phyloP scores from a whole-genome alignment of 2,329 filamentous ascomycete species.

The Aspergillus ustus region DNA sequence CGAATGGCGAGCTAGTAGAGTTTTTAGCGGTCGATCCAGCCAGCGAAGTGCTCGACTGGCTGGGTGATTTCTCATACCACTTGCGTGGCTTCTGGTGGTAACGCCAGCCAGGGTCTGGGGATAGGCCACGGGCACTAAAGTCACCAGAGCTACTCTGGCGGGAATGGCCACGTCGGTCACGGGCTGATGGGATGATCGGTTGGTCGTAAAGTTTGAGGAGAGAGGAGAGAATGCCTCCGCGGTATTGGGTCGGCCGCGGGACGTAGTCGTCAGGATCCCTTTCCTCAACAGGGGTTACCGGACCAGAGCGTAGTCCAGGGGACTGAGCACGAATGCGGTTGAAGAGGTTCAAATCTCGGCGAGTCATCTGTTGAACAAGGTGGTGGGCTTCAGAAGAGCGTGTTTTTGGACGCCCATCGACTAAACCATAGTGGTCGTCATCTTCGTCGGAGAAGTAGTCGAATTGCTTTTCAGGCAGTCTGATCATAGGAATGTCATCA shows the following conservation, averaged over 20 bases:
- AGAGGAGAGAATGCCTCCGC: conserved; percentile 73
- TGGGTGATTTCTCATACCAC: conserved; percentile 48
- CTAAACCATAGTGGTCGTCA: conserved; percentile 37
- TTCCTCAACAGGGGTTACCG: conserved; percentile 40
- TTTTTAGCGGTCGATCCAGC: conserved; percentile 35
- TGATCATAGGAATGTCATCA: conserved; percentile 43
- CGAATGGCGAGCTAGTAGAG: conserved; percentile 34
- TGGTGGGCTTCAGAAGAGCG: conserved; percentile 38
- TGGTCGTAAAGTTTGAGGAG: conserved; percentile 72
- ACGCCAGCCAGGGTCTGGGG: conserved; percentile 38
- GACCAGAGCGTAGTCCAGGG: conserved; percentile 39
- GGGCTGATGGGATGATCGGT: conserved; percentile 39
- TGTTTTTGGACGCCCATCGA: conserved; percentile 33
- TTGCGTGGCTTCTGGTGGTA: conserved; percentile 35
- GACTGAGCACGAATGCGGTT: conserved; percentile 38
- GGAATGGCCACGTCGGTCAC: conserved; percentile 34
- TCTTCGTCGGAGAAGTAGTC: conserved; percentile 38
- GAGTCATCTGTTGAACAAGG: conserved; percentile 44
- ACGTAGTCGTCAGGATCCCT: conserved; percentile 65
- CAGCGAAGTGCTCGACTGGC: conserved; percentile 41
- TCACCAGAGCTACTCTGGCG: conserved; percentile 39
- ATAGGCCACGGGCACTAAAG: conserved; percentile 35
- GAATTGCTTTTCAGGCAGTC: conserved; percentile 37
- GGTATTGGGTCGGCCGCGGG: conserved; percentile 69
- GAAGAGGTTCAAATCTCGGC: conserved; percentile 37